A percentile compares a stretch with the other conserved stretches of the same genome.
phyloP scores from a whole-genome alignment of 129 eudicot species.

The Helichrysum umbraculigerum region DNA sequence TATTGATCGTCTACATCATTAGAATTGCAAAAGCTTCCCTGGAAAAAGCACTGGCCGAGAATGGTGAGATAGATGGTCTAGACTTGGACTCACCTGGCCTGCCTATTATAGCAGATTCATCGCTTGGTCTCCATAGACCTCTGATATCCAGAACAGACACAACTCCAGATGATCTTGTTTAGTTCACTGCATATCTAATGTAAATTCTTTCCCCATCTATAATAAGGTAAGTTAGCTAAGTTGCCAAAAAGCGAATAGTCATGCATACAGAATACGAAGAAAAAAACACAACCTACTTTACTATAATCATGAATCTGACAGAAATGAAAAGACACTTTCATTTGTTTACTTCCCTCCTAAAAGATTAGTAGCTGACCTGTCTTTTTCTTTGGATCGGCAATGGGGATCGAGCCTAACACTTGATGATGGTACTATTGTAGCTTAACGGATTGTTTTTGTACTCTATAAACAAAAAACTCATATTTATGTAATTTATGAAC shows the following conservation, averaged over 20 bases:
- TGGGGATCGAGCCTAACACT: conserved; percentile 15
- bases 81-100: conserved; percentile 44
- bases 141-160: conserved; percentile 53
- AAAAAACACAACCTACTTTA: conserved; percentile 16
- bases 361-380: conserved; percentile 27
- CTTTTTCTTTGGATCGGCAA: conserved; percentile 22
- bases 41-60: conserved; percentile 84
- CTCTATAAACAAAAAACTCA: neutral
- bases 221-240: conserved; percentile 24
- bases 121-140: conserved; percentile 61
- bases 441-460: conserved; percentile 13
- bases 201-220: conserved; percentile 45
- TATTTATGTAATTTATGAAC: neutral
- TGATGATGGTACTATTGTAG: conserved; percentile 16
- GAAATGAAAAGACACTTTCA: neutral
- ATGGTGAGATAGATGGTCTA: conserved; percentile 45
- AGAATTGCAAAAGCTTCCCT: conserved; percentile 82
- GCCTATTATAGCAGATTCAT: conserved; percentile 48
- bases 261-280: conserved; percentile 7
- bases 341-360: conserved; percentile 14
- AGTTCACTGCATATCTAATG: conserved; percentile 22
- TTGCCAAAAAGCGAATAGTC: conserved; percentile 7
- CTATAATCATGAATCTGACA: conserved; percentile 5
- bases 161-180: conserved; percentile 47
- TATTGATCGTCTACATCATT: conserved; percentile 54